A percentile compares a stretch with the other conserved stretches of the same genome.
Evolutionary conservation across 1,284 basidiomycete genomes (phyloP).

Genomic region (Bjerkandera adusta): DNA sequence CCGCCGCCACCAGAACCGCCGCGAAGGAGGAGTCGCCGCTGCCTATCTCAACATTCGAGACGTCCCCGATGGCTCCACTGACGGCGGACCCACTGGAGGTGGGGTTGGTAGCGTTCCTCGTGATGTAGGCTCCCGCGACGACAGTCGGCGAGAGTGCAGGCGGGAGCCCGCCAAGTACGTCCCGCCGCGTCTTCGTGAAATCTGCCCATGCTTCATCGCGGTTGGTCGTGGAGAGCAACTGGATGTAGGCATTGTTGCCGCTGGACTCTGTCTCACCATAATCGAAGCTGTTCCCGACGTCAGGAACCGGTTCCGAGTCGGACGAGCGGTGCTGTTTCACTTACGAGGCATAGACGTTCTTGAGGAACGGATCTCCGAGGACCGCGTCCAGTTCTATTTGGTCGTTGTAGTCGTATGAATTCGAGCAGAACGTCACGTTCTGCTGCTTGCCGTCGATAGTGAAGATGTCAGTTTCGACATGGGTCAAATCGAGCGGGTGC

Average conservation of each 20-base stretch:
- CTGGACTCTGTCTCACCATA: conserved; percentile 15
- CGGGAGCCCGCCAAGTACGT: no score
- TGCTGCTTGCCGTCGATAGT: conserved; percentile 12
- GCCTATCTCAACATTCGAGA: neutral
- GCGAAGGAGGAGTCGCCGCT: neutral
- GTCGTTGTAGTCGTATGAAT: conserved; percentile 19
- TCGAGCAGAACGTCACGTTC: conserved; percentile 21
- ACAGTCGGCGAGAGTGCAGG: no score
- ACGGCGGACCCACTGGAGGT: no score
- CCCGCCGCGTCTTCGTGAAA: no score
- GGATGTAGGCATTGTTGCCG: conserved; percentile 28
- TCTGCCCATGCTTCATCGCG: conserved; percentile 17
- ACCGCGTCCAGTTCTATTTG: conserved; percentile 33
- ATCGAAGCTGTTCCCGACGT: conserved; percentile 18
- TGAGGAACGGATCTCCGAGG: conserved; percentile 38
- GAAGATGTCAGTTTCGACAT: neutral
- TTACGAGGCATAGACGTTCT: conserved; percentile 41
- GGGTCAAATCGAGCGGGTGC: conserved; percentile 27
- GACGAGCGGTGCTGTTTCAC: conserved; percentile 9
- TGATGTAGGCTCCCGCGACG: no score
- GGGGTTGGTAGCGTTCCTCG: no score
- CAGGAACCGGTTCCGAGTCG: no score
- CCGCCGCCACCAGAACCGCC: neutral
- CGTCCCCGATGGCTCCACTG: neutral
- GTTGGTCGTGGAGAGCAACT: conserved; percentile 26